Evolutionary conservation across 2,329 filamentous ascomycete species (phyloP).

Genomic region (Pseudogymnoascus sp.): DNA sequence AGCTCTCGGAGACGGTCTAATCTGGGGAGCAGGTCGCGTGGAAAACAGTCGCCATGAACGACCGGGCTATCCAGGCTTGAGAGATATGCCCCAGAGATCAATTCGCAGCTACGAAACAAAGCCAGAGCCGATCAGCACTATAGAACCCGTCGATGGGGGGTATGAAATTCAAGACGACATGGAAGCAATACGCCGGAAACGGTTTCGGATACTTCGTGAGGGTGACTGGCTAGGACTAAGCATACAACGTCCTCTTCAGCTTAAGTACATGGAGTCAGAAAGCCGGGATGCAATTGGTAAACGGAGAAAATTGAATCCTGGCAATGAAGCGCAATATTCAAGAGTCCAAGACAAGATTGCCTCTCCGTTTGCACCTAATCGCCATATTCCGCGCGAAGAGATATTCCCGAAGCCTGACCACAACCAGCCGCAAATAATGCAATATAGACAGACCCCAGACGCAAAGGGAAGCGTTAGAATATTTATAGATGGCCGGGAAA

Average conservation of each 20-base stretch:
- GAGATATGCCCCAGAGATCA: not conserved
- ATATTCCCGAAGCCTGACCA: not conserved
- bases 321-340: slow-evolving; percentile 20
- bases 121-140: not conserved
- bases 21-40: not conserved
- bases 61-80: not conserved
- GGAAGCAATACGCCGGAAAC: slow-evolving; percentile 20
- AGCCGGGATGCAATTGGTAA: slow-evolving; percentile 21
- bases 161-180: slow-evolving; percentile 3
- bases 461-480: slow-evolving; percentile 18
- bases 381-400: not conserved
- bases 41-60: not conserved
- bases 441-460: not conserved
- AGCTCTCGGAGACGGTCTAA: not conserved
- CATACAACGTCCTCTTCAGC: slow-evolving; percentile 18
- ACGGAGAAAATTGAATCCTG: slow-evolving; percentile 19
- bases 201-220: slow-evolving; percentile 20
- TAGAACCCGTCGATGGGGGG: not conserved
- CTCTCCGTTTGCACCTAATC: slow-evolving; percentile 14
- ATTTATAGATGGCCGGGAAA: slow-evolving; percentile 21
- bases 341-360: slow-evolving; percentile 12
- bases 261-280: slow-evolving; percentile 17
- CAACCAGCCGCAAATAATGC: not conserved
- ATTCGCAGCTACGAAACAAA: not conserved
- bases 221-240: slow-evolving; percentile 26